phyloP scores from a whole-genome alignment of 345 rosid genomes.

The Angophora floribunda region DNA sequence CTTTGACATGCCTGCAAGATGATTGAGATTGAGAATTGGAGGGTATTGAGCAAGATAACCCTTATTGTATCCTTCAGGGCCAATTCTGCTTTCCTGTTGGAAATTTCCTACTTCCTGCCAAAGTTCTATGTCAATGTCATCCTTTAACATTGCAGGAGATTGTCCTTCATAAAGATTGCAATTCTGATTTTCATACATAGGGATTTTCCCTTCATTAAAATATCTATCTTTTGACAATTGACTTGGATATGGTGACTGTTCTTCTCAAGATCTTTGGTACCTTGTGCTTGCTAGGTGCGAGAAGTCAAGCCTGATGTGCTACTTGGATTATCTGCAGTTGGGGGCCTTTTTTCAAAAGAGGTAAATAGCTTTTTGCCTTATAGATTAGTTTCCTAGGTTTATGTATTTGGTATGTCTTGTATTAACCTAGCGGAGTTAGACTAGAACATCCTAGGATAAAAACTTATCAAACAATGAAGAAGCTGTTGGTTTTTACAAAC shows the following conservation, averaged over 20 bases:
- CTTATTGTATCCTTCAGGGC: background rate
- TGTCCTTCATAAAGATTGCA: background rate
- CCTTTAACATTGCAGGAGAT: background rate
- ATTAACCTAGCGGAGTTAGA: background rate
- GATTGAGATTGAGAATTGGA: background rate
- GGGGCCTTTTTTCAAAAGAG: conserved; percentile 95
- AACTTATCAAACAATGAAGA: background rate
- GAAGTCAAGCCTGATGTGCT: conserved; percentile 98
- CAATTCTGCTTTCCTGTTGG: background rate
- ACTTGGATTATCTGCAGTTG: conserved; percentile 99
- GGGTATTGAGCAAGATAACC: background rate
- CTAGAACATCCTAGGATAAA: background rate
- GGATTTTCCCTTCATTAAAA: background rate
- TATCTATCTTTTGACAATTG: background rate
- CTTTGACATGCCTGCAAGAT: background rate
- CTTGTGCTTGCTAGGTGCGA: conserved; percentile 40
- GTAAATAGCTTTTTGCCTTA: conserved; percentile 18
- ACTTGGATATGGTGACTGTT: background rate
- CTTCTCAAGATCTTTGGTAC: background rate
- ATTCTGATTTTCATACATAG: background rate
- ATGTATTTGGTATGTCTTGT: background rate
- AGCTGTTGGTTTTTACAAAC: background rate
- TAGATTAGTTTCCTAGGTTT: background rate
- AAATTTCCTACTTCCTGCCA: background rate
- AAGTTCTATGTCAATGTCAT: background rate